Evolutionary conservation across 2,329 filamentous ascomycete species (phyloP), one percentile per base, ranked within the genome.

Genomic region (Ploettnerulaceae sp.): DNA sequence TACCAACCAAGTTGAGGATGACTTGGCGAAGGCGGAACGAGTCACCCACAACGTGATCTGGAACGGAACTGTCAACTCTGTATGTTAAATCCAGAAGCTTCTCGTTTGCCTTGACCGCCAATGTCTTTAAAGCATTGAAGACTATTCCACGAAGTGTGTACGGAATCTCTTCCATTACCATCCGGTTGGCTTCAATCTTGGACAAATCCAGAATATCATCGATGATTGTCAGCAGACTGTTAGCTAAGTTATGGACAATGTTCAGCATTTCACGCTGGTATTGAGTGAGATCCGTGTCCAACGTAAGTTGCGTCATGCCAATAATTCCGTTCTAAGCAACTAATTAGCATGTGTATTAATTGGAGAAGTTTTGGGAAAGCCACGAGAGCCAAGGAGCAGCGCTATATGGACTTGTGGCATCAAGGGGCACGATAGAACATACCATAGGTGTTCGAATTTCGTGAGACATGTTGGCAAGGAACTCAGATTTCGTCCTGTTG

Each of bases 181-280:
- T 97, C 52, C 93, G 82, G 66, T 94, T 89, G 32, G 93, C 93
- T 69, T 97, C 93, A 58, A 98, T 85, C 74, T 86, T 86, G 53
- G 81, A 85, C 58, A 85, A 67, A 72, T 86, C 82, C 56, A 86
- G 65, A 61, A 86, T 86, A 61, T 86, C 82, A 65, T 98, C 91
- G 62, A 98, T 97, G 59, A 98, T 97, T 39, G 91, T 97, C 61
- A 98, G 72, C 59, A 98, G 72, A 69, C 91, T 95, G 70, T 96
- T 96, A 56, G 91, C 93, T 57, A 97, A 74, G 62, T 94, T 95
- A 69, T 96, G 91, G 58, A 98, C 91, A 61, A 96, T 95, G 59
- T 96, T 97, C 67, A 97, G 72, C 91, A 97, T 97, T 70, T 98
- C 93, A 58, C 93, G 83, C 62, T 96, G 93, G 61, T 95, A 94